Evolutionary conservation across 345 rosid genomes (phyloP).

Genomic region (Odontarrhena argentea): DNA sequence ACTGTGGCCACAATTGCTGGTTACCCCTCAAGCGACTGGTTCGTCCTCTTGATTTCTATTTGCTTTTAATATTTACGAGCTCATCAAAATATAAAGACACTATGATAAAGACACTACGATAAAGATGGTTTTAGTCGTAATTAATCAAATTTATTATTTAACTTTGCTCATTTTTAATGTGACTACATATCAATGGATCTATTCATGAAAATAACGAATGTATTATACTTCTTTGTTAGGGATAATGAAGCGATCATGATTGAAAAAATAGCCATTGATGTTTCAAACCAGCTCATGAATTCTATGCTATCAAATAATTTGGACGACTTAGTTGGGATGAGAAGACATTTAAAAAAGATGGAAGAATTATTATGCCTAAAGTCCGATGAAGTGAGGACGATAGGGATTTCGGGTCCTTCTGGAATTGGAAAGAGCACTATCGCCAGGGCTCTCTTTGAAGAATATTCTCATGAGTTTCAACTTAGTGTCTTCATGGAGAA

Average conservation of each 20-base stretch:
- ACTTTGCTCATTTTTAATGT: too few relatives aligned
- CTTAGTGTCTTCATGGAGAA: constrained; percentile 17
- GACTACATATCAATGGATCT: too few relatives aligned
- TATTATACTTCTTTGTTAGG: neutral
- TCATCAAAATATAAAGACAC: too few relatives aligned
- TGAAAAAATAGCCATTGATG: constrained; percentile 15
- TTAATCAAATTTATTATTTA: too few relatives aligned
- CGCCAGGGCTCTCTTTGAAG: constrained; percentile 30
- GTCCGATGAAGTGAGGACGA: constrained; percentile 18
- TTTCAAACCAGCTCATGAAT: constrained; percentile 12
- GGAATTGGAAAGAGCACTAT: constrained; percentile 41
- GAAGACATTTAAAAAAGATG: constrained; percentile 6
- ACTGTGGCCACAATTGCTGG: too few relatives aligned
- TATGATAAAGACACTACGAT: too few relatives aligned
- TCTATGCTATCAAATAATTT: neutral
- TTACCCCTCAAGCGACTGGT: too few relatives aligned
- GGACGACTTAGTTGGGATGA: constrained; percentile 35
- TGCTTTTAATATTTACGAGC: too few relatives aligned
- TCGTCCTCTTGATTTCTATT: too few relatives aligned
- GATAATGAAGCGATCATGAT: constrained; percentile 24
- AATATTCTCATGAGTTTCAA: neutral
- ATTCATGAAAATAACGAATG: too few relatives aligned
- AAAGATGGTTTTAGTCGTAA: too few relatives aligned
- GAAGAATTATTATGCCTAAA: neutral
- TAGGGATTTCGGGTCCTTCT: constrained; percentile 50